Conservation (phyloP, 345 rosid genomes). For the Camelina laxa region DNA sequence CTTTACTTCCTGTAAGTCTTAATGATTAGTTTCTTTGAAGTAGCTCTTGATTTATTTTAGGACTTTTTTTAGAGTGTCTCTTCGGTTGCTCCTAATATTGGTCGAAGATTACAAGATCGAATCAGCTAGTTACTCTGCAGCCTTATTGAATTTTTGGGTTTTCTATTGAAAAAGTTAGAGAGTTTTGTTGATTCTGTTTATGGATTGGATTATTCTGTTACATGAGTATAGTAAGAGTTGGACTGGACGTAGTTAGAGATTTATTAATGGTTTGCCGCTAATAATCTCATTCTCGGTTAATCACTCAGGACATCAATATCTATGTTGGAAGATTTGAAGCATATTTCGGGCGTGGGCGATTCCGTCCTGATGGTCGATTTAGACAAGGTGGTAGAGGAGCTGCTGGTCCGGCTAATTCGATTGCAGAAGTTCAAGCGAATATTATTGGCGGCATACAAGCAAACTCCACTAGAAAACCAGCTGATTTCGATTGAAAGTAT, state of each 20-base stretch:
- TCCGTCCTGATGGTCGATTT: no score
- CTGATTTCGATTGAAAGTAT: no score
- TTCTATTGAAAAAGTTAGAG: not conserved
- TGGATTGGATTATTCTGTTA: not conserved
- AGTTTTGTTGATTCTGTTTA: not conserved
- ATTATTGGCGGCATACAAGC: no score
- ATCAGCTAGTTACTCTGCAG: no score
- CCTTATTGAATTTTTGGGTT: not conserved
- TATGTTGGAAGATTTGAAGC: no score
- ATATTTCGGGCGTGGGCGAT: no score
- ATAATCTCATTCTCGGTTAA: no score
- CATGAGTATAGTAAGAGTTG: not conserved
- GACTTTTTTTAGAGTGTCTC: not conserved
- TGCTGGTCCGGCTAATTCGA: no score
- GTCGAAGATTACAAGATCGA: not conserved
- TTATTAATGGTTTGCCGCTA: not conserved
- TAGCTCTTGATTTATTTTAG: not conserved
- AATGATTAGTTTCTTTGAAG: not conserved
- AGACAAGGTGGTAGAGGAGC: no score
- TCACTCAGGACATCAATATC: no score
- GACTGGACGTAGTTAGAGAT: not conserved
- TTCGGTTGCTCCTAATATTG: not conserved
- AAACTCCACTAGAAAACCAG: no score
- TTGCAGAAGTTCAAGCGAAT: no score
- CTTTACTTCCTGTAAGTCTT: conserved; percentile 23